Conservation (phyloP, 345 rosid genomes). For the Gossypium herbaceum region DNA sequence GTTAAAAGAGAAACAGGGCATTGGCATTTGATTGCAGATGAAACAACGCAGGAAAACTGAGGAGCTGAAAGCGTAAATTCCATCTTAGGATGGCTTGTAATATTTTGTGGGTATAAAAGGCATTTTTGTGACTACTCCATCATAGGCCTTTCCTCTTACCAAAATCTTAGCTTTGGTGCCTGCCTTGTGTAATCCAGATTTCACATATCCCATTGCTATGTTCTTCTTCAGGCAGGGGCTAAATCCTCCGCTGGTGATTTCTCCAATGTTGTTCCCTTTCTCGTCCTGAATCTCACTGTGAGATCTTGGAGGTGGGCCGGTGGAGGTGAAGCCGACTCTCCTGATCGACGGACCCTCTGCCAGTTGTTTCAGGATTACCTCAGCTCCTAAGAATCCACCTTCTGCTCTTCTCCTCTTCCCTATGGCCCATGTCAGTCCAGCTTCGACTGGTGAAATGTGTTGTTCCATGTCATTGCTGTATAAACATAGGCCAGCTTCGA, state of each 20-base stretch:
- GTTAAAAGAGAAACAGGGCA: background rate
- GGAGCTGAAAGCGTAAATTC: conserved; percentile 8
- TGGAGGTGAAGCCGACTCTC: conserved; percentile 76
- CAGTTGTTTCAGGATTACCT: conserved; percentile 81
- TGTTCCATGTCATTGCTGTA: conserved; percentile 98
- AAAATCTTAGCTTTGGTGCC: conserved; percentile 79
- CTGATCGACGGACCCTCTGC: conserved; percentile 80
- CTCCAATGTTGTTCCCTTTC: conserved; percentile 69
- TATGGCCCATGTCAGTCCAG: conserved; percentile 95
- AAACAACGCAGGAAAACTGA: background rate
- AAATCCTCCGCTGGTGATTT: conserved; percentile 94
- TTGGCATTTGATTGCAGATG: background rate
- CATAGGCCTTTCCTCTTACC: conserved; percentile 85
- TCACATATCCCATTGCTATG: conserved; percentile 96
- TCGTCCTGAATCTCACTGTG: conserved; percentile 92
- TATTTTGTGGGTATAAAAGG: conserved; percentile 79
- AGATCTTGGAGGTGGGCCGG: conserved; percentile 91
- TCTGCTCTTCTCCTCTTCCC: conserved; percentile 95
- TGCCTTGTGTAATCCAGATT: conserved; percentile 80
- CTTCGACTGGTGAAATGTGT: conserved; percentile 83
- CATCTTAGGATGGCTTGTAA: conserved; percentile 68
- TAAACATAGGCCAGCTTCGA: conserved; percentile 92
- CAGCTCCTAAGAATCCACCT: conserved; percentile 94
- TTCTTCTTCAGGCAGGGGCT: conserved; percentile 98
- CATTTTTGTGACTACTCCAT: conserved; percentile 76